These are phyloP conservation scores for Thielaviopsis ethacetica DNA, from an alignment of 2,329 filamentous ascomycete genomes.

Conservation along the genomic window DNA sequence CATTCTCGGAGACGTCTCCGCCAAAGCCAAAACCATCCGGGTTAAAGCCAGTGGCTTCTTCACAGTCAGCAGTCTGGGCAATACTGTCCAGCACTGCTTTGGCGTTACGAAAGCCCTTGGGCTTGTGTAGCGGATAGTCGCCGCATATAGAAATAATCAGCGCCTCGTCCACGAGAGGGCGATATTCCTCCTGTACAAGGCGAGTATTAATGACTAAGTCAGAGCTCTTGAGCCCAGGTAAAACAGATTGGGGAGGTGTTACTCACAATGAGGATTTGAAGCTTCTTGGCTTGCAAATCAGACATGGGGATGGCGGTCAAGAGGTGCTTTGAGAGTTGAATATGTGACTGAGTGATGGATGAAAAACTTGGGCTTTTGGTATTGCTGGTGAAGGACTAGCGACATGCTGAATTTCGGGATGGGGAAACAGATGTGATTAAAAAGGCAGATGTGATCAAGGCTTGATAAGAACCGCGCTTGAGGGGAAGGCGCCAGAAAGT, in stretches of 20 bases:
- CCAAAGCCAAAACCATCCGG: conserved; percentile 38
- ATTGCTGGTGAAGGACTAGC: background rate
- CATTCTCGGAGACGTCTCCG: conserved; percentile 12
- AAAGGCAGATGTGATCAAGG: background rate
- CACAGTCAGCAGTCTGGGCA: conserved; percentile 42
- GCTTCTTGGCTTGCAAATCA: background rate
- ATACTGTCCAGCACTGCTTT: conserved; percentile 47
- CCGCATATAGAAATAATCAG: conserved; percentile 58
- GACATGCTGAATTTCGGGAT: background rate
- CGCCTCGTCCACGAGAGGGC: conserved; percentile 58
- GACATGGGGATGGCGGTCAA: background rate
- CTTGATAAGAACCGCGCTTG: background rate
- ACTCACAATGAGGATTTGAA: conserved; percentile 3
- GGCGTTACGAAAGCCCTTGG: conserved; percentile 35
- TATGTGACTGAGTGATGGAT: background rate
- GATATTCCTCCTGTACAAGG: conserved; percentile 45
- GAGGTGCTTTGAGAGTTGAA: background rate
- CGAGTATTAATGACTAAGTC: background rate
- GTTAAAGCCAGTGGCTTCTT: conserved; percentile 65
- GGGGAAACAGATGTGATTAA: background rate
- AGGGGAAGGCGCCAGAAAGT: background rate
- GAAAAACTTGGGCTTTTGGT: background rate
- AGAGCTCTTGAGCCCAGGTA: background rate
- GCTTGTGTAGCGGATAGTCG: conserved; percentile 50
- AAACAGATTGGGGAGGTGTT: background rate